Evolutionary conservation across 139 green algal species (phyloP), one percentile per base, ranked within the genome.

Genomic region (Nannochloris sp.): DNA sequence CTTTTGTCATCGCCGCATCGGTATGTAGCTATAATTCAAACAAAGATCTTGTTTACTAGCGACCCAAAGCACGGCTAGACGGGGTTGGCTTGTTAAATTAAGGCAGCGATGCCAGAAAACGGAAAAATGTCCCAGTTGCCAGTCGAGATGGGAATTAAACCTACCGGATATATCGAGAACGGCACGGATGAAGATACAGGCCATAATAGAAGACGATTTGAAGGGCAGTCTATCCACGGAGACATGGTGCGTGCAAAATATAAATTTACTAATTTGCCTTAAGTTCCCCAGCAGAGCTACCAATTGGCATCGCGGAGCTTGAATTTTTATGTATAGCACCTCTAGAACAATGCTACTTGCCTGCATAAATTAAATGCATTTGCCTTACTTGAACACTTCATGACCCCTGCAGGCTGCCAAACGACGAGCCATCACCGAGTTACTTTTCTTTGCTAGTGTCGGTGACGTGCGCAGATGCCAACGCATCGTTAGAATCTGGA

Each of bases 401-500:
- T n/a, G n/a, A n/a, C 4, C 8, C n/a, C 15, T 67, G 64, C 78
- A 92, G 87, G 88, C 88, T 2, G 88, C 88, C 0, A 68, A 70
- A 51, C 77, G 88, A 25, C 60, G 85, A 54, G 89, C 89, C 2
- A 86, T 95, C n/a, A 86, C 76, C 2, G 89, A 95, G 74, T 82
- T 95, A 5, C 87, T 95, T 4, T 95, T 95, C 73, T 95, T 95
- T 64, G 84, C 84, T 2, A 85, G 82, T 37, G 79, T 86, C 1
- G 90, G 90, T 60, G 89, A 95, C 58, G 32, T 90, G 19, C 47
- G 72, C 33, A 60, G 88, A 19, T 92, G 85, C 68, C 74, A 81
- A 58, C 76, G 85, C 30, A 87, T 95, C 13, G 75, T 86, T 14
- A 59, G 71, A 15, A 73, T 84, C 2, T 93, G 85, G 83, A 72